A percentile compares a stretch with the other conserved stretches of the same genome.
These are phyloP conservation scores for Pseudopithomyces maydicus DNA, from an alignment of 2,329 filamentous ascomycete species.

Conservation along the genomic window DNA sequence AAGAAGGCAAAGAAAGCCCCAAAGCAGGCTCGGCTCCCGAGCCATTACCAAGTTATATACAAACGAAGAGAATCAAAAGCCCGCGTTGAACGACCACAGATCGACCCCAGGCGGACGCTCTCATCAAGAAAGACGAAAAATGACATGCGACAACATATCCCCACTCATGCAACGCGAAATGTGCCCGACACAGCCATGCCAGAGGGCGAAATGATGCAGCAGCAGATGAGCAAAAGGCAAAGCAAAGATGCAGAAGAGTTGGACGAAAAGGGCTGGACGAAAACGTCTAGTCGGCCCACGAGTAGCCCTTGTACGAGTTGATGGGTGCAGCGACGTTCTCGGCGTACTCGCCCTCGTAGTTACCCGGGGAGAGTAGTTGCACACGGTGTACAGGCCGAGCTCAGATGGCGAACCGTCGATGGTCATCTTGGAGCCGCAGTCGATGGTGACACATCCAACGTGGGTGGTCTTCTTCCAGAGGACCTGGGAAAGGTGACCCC, in stretches of 20 bases:
- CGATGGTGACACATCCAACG: conserved; percentile 42
- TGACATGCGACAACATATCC: conserved; percentile 9
- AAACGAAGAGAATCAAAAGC: conserved; percentile 15
- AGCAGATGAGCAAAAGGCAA: conserved; percentile 2
- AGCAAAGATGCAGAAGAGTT: neutral
- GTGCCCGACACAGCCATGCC: conserved; percentile 16
- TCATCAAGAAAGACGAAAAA: conserved; percentile 8
- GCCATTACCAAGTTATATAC: conserved; percentile 22
- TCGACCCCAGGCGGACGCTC: conserved; percentile 4
- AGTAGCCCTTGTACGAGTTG: conserved; percentile 23
- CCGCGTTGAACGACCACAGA: conserved; percentile 9
- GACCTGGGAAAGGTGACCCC: conserved; percentile 45
- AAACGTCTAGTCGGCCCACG: conserved; percentile 34
- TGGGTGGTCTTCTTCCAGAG: conserved; percentile 45
- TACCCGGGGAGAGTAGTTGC: conserved; percentile 81
- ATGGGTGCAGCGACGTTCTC: conserved; percentile 55
- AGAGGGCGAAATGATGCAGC: conserved; percentile 15
- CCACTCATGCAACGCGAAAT: conserved; percentile 16
- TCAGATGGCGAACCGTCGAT: conserved; percentile 20
- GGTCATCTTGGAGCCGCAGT: conserved; percentile 35
- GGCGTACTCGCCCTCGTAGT: conserved; percentile 60
- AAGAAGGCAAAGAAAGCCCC: conserved; percentile 4
- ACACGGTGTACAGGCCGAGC: conserved; percentile 66
- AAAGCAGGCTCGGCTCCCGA: conserved; percentile 10
- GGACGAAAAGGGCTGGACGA: neutral